These are phyloP conservation scores for Evernia prunastri DNA, from an alignment of 495 filamentous ascomycete genomes.

Conservation along the genomic window DNA sequence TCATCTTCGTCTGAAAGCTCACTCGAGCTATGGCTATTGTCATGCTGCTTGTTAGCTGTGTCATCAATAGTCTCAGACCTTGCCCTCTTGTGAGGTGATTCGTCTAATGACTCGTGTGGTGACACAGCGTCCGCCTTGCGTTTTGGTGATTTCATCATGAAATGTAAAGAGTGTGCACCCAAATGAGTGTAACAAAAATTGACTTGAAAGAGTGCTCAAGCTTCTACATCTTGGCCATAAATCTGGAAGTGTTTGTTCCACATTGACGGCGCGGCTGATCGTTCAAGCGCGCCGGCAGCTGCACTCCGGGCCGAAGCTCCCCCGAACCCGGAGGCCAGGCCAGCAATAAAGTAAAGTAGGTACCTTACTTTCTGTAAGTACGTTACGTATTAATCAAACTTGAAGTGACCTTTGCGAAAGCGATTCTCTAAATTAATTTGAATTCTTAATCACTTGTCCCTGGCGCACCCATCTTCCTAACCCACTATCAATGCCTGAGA, in stretches of 20 bases:
- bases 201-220: neutral
- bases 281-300: constrained; percentile 1
- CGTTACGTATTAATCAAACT: no score
- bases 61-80: neutral
- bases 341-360: no score
- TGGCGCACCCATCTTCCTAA: no score
- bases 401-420: no score
- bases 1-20: neutral
- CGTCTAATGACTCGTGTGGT: neutral
- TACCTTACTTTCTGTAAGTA: no score
- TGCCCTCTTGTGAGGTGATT: neutral
- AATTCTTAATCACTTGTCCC: no score
- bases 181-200: neutral
- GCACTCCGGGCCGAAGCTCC: neutral
- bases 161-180: neutral
- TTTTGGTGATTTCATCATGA: neutral
- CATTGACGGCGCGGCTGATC: neutral
- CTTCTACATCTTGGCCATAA: neutral
- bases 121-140: neutral
- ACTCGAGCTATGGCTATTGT: neutral
- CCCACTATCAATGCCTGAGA: neutral
- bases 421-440: no score
- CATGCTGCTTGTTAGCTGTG: neutral
- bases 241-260: neutral
- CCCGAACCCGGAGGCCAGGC: no score